phyloP scores from a whole-genome alignment of 257 asterid genomes.

The Misopates orontium region DNA sequence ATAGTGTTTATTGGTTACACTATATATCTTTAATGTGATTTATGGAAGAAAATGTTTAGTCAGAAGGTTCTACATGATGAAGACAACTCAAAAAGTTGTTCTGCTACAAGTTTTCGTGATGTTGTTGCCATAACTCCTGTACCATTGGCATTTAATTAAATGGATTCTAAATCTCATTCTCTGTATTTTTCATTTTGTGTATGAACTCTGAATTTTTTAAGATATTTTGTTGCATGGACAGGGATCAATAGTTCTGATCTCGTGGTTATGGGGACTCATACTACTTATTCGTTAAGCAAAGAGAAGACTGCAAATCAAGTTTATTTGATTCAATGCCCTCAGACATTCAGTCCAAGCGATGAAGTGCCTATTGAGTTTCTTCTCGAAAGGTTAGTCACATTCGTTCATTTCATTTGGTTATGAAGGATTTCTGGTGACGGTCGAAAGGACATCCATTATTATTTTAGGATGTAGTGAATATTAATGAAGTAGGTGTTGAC shows the following conservation, averaged over 20 bases:
- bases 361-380: conserved; percentile 44
- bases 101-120: too few relatives aligned
- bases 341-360: conserved; percentile 30
- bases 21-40: not conserved
- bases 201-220: not conserved
- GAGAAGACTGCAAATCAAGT: conserved; percentile 56
- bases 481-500: not conserved
- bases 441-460: not conserved
- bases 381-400: conserved; percentile 51
- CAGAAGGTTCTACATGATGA: too few relatives aligned
- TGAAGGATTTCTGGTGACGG: not conserved
- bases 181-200: conserved; percentile 14
- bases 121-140: not conserved
- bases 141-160: conserved; percentile 4
- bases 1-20: not conserved
- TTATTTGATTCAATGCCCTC: conserved; percentile 52
- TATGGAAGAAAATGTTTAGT: too few relatives aligned
- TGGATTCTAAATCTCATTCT: conserved; percentile 5
- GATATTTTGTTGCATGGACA: conserved; percentile 37
- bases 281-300: conserved; percentile 58
- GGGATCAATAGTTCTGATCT: conserved; percentile 52
- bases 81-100: too few relatives aligned
- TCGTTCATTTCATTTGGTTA: conserved; percentile 4
- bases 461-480: not conserved
- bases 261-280: conserved; percentile 55